A percentile compares a stretch with the other conserved stretches of the same genome.
Conservation (phyloP, 306 rosid genomes). For the Casuarina equisetifolia region DNA sequence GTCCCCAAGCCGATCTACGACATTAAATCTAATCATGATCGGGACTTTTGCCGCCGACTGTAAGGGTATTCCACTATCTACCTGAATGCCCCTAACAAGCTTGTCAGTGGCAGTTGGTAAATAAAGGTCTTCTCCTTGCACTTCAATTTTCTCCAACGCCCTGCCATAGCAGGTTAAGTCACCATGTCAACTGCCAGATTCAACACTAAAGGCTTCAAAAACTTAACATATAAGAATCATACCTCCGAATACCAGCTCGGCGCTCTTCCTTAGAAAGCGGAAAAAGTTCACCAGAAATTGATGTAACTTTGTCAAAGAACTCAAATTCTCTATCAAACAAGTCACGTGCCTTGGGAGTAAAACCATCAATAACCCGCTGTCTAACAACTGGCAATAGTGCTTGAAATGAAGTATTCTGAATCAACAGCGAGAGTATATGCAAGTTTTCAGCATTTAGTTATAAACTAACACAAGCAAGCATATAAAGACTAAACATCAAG, state of each 20-base stretch:
- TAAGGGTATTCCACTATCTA: conserved; percentile 94
- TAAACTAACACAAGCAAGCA: not conserved
- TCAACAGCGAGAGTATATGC: conserved; percentile 32
- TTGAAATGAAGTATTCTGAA: conserved; percentile 78
- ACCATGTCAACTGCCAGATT: conserved; percentile 19
- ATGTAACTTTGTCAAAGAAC: conserved; percentile 97
- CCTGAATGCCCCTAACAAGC: conserved; percentile 84
- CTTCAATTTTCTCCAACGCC: conserved; percentile 90
- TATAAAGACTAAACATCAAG: not conserved
- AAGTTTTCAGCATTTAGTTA: conserved; percentile 25
- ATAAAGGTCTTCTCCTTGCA: conserved; percentile 87
- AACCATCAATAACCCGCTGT: conserved; percentile 78
- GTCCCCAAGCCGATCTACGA: conserved; percentile 78
- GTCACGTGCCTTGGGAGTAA: conserved; percentile 73
- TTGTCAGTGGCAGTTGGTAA: conserved; percentile 88
- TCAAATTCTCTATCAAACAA: conserved; percentile 83
- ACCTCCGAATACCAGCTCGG: conserved; percentile 86
- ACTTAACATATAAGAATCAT: conserved; percentile 18
- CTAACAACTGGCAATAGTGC: conserved; percentile 79
- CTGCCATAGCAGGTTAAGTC: conserved; percentile 41
- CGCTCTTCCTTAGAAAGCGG: conserved; percentile 92
- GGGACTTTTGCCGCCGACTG: conserved; percentile 99
- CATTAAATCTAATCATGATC: conserved; percentile 90
- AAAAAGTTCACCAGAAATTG: conserved; percentile 85
- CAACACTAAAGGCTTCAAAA: conserved; percentile 11